These are phyloP conservation scores for Diplodia mutila DNA, from an alignment of 2,329 filamentous ascomycete genomes.

Conservation along the genomic window DNA sequence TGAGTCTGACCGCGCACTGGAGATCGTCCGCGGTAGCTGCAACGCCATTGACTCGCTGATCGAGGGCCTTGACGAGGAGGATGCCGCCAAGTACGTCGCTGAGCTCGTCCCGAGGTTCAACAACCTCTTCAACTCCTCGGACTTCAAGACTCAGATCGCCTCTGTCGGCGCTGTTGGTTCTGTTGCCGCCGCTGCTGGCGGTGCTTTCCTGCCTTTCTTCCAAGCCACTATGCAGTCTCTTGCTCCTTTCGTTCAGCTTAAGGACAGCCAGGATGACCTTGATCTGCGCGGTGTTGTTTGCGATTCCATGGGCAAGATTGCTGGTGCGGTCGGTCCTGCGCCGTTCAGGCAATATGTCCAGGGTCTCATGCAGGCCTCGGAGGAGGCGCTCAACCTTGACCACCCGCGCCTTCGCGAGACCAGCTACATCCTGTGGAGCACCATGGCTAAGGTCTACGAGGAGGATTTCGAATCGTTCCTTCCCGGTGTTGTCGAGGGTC, in stretches of 20 bases:
- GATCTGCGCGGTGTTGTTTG: conserved; percentile 87
- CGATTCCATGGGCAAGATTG: conserved; percentile 92
- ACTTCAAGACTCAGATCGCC: conserved; percentile 86
- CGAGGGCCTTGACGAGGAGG: conserved; percentile 78
- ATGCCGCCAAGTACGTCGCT: conserved; percentile 79
- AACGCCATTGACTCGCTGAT: conserved; percentile 90
- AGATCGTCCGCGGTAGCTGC: conserved; percentile 87
- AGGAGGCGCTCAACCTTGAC: conserved; percentile 85
- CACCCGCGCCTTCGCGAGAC: conserved; percentile 93
- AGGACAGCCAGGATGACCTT: conserved; percentile 87
- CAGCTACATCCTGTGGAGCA: conserved; percentile 96
- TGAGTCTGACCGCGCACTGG: conserved; percentile 73
- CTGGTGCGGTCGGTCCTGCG: conserved; percentile 80
- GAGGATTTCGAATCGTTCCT: conserved; percentile 81
- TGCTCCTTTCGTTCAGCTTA: conserved; percentile 79
- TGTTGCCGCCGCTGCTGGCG: conserved; percentile 82
- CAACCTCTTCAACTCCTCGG: conserved; percentile 78
- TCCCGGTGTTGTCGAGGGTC: conserved; percentile 73
- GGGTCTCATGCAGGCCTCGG: conserved; percentile 87
- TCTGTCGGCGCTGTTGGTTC: conserved; percentile 89
- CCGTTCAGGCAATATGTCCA: conserved; percentile 90
- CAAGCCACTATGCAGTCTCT: conserved; percentile 88
- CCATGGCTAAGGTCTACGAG: conserved; percentile 90
- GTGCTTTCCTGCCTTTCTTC: conserved; percentile 88
- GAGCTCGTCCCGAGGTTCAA: conserved; percentile 85